Evolutionary conservation across 176 grass and related monocot genomes (phyloP), one percentile per base, ranked within the genome.

Genomic region (Canna indica): DNA sequence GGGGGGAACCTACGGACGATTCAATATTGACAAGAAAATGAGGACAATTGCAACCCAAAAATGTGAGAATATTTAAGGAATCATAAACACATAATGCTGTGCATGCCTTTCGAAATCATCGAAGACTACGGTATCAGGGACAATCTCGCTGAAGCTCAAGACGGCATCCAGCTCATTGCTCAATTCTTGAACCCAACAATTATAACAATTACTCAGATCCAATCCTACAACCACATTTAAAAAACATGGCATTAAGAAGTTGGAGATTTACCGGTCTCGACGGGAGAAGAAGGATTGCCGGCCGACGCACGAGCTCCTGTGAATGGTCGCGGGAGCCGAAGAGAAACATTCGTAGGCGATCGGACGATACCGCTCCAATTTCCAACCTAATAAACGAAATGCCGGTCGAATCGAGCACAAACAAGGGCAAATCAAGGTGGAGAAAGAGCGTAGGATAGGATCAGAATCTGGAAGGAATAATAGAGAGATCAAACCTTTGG

Each of bases 111-210:
- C 86, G 47, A 99, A 99, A 80, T 99, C 89, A 79, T 99, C 94
- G 47, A 99, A 99, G 2, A 99, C 80, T 25, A 97, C 94, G 48
- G 94, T 97, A 72, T 93, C 89, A 36, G 94, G 88, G 70, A 93
- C 89, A 44, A 99, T 93, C 82, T 93, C 89, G 68, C 94, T 99
- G 79, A 99, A 93, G 75, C 80, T 81, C 25, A 73, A 78, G n/a
- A 99, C 86, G 0, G 76, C 86, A 56, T 90, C 89, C 18, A 99
- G 82, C 75, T 99, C 94, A 16, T 84, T 92, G 36, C 79, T 86
- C 47, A 82, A 39, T 67, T 90, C 94, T 97, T n/a, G 60, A 56
- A 76, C 29, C 13, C 39, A 28, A 64, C 35, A 5, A 76, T 31
- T 26, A 63, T 7, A 58, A 75, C 24, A 76, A 61, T 12, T 38